Evolutionary conservation across 106 monocot species (phyloP).

Genomic region (Agapanthus africanus): DNA sequence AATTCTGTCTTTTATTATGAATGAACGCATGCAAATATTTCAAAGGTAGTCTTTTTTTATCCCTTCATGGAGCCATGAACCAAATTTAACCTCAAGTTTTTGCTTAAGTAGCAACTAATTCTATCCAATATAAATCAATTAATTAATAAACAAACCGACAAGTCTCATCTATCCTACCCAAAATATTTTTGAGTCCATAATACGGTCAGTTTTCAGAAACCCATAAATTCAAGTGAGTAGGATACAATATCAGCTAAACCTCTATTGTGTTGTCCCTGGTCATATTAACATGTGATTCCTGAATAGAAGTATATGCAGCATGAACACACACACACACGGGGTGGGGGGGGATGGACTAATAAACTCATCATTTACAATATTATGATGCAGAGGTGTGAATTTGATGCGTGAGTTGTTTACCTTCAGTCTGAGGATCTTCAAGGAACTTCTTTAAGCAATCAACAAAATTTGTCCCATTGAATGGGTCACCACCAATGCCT

Average conservation of each 20-base stretch:
- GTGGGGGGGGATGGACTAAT: background rate
- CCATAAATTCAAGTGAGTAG: background rate
- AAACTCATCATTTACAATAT: background rate
- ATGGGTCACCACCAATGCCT: constrained; percentile 97
- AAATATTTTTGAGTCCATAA: background rate
- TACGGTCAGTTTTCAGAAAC: background rate
- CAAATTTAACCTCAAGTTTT: too few species aligned
- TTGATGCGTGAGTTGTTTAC: constrained; percentile 22
- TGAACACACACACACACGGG: too few species aligned
- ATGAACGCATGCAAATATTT: background rate
- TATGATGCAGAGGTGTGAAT: background rate
- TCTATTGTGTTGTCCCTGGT: background rate
- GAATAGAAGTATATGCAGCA: background rate
- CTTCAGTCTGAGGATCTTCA: constrained; percentile 98
- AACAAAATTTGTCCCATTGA: constrained; percentile 98
- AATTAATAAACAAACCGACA: too few species aligned
- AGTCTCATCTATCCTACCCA: background rate
- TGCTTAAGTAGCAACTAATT: background rate
- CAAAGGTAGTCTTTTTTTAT: background rate
- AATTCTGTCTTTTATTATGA: background rate
- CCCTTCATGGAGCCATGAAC: too few species aligned
- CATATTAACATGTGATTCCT: background rate
- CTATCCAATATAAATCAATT: background rate
- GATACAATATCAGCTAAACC: background rate
- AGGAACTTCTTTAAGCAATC: constrained; percentile 84